Base-by-base conservation (phyloP, 495 filamentous ascomycete genomes). In the Penicillium roqueforti region DNA sequence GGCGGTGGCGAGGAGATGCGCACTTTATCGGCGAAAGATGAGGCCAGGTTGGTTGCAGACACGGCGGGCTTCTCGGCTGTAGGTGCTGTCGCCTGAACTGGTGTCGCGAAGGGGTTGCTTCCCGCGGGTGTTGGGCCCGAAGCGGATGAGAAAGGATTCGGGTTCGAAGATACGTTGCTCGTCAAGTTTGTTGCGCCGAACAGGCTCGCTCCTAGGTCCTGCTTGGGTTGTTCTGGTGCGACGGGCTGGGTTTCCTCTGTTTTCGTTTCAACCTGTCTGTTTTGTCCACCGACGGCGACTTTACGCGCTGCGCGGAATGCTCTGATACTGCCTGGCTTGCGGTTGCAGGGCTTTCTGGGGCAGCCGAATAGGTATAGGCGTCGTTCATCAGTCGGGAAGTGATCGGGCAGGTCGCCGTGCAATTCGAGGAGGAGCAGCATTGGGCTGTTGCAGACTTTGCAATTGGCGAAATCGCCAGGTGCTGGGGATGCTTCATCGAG, bases 391-490 rank as follows among this genome's bases (percentile, higher is more conserved):
- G 83, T 83, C 18, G 88, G 87, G 65, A 95, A 95, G 32, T 81
- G 77, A 34, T 95, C 87, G 18, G 89, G 91, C 34, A 99, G 76
- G 55, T 96, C 91, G 61, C 84, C 92, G 71, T 99, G 89, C 39
- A 99, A 77, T 69, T 97, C 90, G 38, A 99, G 80, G 11, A 97
- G 81, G 4, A 97, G 78, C 0, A 83, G 78, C 85, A 97, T 91
- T 37, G 89, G 68, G 28, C 80, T 79, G 53, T 91, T 91, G 80
- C 93, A 99, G 58, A 88, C 80, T 69, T 87, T 92, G 76, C 93
- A 99, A 73, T 84, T 87, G 29, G 87, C 90, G 5, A 96, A 80
- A 0, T 84, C 77, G 18, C 87, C 87, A 2, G 88, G 86, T n/a
- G 92, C 88, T 11, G 87, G 77, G 34, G 77, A 80, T 47, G 67